Evolutionary conservation across 331 rosid species (phyloP), one percentile per base, ranked within the genome.

Genomic region (Malus hybrid): DNA sequence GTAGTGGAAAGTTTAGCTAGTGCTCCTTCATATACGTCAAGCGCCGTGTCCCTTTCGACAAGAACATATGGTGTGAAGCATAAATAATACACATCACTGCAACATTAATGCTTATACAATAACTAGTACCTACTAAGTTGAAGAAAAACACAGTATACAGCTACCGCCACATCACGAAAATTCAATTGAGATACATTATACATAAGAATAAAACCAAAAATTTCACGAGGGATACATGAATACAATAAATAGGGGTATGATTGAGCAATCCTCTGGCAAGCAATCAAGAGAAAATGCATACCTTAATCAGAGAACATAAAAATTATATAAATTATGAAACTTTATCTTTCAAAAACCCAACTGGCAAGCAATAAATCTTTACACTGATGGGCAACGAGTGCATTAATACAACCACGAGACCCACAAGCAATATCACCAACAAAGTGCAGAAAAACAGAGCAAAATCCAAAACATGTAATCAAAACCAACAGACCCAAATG

Each of bases 391-490:
- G 56, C 8, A n/a, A 5, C 7, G 22, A 7, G 18, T 34, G 52
- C 9, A 72, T 58, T 10, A 20, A 72, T 22, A 20, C n/a, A 28
- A 72, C 76, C 73, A 76, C 67, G 60, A 76, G 73, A 60, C 9
- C 73, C 44, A 56, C 62, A 11, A 39, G 30, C 61, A 11, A 77
- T 70, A 77, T 66, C 68, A 72, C 30, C 28, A 7, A 30, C 58
- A 32, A 42, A 39, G 16, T 12, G 11, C 34, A 39, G 32, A 26
- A 62, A 52, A 77, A 33, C 62, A 78, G 29, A 34, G 12, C 34
- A 71, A 52, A 63, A 63, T 28, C 63, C 39, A 11, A 78, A 24
- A 71, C 34, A 16, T 22, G 48, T 10, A 30, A 72, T 8, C 20
- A 13, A 72, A 18, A 39, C 12, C 33, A 42, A 42, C 48, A 42